Conservation (phyloP, 495 filamentous ascomycete species). For the Xylaria intraflava region DNA sequence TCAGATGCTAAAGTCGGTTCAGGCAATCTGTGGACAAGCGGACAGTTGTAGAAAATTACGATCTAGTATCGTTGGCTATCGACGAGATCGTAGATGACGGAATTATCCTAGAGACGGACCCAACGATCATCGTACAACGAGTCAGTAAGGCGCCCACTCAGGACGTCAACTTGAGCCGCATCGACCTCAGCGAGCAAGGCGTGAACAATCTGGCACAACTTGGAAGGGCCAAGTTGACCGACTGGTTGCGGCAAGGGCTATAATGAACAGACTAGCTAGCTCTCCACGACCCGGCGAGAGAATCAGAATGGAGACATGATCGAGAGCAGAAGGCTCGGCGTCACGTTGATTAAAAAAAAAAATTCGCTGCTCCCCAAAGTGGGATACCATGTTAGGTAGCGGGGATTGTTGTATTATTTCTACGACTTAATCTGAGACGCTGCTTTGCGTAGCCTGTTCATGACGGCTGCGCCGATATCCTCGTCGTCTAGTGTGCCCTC, state of each 20-base stretch:
- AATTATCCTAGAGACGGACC: constrained; percentile 94
- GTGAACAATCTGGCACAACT: constrained; percentile 93
- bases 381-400: constrained; percentile 11
- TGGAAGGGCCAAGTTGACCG: constrained; percentile 84
- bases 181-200: constrained; percentile 94
- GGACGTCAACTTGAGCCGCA: constrained; percentile 83
- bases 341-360: constrained; percentile 29
- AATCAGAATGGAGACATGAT: constrained; percentile 4
- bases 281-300: constrained; percentile 6
- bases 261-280: constrained; percentile 26
- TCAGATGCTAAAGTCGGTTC: constrained; percentile 2
- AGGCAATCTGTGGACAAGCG: constrained; percentile 95
- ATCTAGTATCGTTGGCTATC: constrained; percentile 79
- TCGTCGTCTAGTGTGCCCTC: constrained; percentile 81
- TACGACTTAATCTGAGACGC: constrained; percentile 52
- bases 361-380: constrained; percentile 21
- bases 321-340: constrained; percentile 2
- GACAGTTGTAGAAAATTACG: constrained; percentile 97
- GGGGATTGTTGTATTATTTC: constrained; percentile 9
- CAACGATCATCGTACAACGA: constrained; percentile 79
- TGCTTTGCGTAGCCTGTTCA: constrained; percentile 92
- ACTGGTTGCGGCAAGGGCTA: constrained; percentile 78
- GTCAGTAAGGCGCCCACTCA: constrained; percentile 89
- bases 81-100: constrained; percentile 97
- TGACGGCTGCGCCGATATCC: constrained; percentile 84